These are phyloP conservation scores for Fusarium nematophilum DNA, from an alignment of 2,329 filamentous ascomycete species.

Conservation along the genomic window DNA sequence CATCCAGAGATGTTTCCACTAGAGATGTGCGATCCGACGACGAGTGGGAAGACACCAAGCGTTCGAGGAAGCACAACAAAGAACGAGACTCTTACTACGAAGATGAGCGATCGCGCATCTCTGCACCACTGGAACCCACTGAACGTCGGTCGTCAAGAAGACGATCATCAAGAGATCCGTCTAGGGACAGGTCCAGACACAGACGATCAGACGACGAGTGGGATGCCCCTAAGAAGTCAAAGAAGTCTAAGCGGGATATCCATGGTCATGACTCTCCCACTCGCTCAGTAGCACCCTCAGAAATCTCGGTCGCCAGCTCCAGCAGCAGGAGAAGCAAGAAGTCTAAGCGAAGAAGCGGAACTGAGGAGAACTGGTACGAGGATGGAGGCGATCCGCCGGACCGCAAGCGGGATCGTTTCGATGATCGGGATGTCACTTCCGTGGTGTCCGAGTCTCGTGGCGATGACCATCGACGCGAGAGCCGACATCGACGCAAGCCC, in stretches of 20 bases:
- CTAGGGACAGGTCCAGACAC: conserved; percentile 23
- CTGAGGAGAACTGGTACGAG: conserved; percentile 50
- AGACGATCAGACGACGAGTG: conserved; percentile 47
- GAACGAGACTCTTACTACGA: conserved; percentile 27
- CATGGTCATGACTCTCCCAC: conserved; percentile 47
- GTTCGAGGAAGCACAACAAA: conserved; percentile 32
- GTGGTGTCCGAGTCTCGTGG: conserved; percentile 59
- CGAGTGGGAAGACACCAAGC: conserved; percentile 26
- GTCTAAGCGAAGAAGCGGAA: conserved; percentile 51
- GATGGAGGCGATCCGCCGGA: conserved; percentile 53
- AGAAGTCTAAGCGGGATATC: conserved; percentile 51
- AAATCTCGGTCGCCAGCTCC: conserved; percentile 50
- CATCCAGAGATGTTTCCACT: conserved; percentile 27
- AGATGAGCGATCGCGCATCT: conserved; percentile 23
- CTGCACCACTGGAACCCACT: conserved; percentile 16
- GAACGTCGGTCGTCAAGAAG: conserved; percentile 30
- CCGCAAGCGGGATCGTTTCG: conserved; percentile 52
- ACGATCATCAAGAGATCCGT: conserved; percentile 30
- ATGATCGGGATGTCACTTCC: conserved; percentile 62
- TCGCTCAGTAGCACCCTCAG: conserved; percentile 50
- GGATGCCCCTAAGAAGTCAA: conserved; percentile 47
- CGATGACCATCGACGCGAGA: conserved; percentile 49
- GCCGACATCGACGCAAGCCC: conserved; percentile 45
- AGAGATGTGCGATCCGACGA: conserved; percentile 38
- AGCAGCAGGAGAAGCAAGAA: conserved; percentile 56